Conservation (phyloP, 176 grass and related monocot genomes). For the Puya raimondii region DNA sequence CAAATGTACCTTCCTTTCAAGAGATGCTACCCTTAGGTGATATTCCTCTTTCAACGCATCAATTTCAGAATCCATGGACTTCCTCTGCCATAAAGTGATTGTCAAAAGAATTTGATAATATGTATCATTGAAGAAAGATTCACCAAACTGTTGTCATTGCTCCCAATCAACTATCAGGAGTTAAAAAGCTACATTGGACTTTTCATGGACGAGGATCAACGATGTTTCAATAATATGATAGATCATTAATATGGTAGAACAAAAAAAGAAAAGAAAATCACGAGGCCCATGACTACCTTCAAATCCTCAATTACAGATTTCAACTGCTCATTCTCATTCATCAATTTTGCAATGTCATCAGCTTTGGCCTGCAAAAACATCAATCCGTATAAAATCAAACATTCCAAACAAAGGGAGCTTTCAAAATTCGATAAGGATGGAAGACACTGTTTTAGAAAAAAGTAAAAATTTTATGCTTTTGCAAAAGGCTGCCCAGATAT, state of each 20-base stretch:
- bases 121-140: conserved; percentile 2
- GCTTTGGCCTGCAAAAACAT: conserved; percentile 72
- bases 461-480: too few relatives aligned
- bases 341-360: conserved; percentile 89
- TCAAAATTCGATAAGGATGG: neutral
- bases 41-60: conserved; percentile 89
- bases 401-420: neutral
- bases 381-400: neutral
- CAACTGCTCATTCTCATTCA: conserved; percentile 85
- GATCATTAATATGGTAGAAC: conserved; percentile 9
- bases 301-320: conserved; percentile 84
- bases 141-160: conserved; percentile 13
- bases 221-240: neutral
- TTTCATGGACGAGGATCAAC: neutral
- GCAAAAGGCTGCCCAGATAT: too few relatives aligned
- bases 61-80: conserved; percentile 68
- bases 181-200: neutral
- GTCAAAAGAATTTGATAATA: neutral
- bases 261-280: conserved; percentile 16
- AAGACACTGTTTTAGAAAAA: too few relatives aligned
- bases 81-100: conserved; percentile 47
- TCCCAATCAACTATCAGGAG: neutral
- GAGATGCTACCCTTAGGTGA: conserved; percentile 87
- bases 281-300: conserved; percentile 58
- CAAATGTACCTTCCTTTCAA: conserved; percentile 87